Evolutionary conservation across 495 filamentous ascomycete species (phyloP), one percentile per base, ranked within the genome.

Genomic region (Xylaria palmicola): DNA sequence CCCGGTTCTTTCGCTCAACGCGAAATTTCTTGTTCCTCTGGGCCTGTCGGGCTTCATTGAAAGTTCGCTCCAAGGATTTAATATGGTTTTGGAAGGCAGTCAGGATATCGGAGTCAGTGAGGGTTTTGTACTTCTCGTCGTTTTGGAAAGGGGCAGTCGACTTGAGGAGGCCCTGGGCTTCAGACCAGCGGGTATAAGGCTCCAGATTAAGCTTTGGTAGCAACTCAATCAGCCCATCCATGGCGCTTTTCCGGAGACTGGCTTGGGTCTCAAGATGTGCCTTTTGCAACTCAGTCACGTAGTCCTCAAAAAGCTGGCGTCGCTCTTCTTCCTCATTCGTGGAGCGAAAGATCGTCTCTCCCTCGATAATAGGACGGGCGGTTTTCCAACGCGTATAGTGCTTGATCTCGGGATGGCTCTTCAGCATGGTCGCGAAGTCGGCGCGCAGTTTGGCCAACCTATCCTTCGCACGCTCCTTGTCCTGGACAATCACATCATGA

Each of bases 311-410:
- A 44, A 98, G 83, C 73, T 92, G 90, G 43, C 90, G 90, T 58
- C 94, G 87, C 75, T 98, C 94, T 63, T 83, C 83, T 64, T 98
- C 94, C 69, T 94, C 83, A 67, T 88, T 88, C 36, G 93, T 91
- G 32, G 92, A 91, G 60, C 91, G 87, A 79, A 97, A 98, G 58
- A 93, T 95, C 24, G 91, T 92, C 79, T 98, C 94, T 50, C 89
- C 90, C 74, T 97, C 90, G 68, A 98, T 94, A 51, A 96, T 96
- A 17, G 92, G 92, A 41, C 90, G 88, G 58, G 93, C 93, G 30
- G 90, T 97, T 82, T 91, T 97, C 95, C 95, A 98, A 56, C 93
- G 89, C 60, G 93, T 97, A 75, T 96, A 98, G 66, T 96, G 87
- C 76, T 93, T 95, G 72, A 99, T 98, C 78, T 98, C 94, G 67